Percentiles rank a stretch among this genome's conserved stretches.
phyloP scores from a whole-genome alignment of 371 early-diverging fungal genomes.

The Catenaria anguillulae region DNA sequence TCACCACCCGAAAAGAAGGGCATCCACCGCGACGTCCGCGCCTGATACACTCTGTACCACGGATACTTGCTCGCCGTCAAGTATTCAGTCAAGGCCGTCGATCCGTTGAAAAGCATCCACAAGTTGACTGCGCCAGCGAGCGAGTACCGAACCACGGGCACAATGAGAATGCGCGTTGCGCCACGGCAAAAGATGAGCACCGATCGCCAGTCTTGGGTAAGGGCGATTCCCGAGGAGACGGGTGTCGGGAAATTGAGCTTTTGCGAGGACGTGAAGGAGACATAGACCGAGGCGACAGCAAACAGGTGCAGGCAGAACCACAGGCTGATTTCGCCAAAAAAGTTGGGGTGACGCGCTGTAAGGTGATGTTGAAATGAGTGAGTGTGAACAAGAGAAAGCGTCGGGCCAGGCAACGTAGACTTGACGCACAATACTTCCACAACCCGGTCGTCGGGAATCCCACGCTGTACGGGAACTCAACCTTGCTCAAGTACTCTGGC shows the following conservation, averaged over 20 bases:
- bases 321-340: slow-evolving; percentile 52
- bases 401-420: too few relatives aligned
- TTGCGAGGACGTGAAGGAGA: neutral
- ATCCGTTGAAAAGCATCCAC: slow-evolving; percentile 50
- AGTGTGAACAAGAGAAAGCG: too few relatives aligned
- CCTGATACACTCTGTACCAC: slow-evolving; percentile 47
- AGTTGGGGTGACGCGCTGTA: slow-evolving; percentile 53
- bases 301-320: slow-evolving; percentile 53
- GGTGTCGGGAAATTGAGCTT: neutral
- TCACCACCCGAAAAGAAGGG: slow-evolving; percentile 21
- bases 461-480: slow-evolving; percentile 15
- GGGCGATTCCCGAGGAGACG: neutral
- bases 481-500: slow-evolving; percentile 4
- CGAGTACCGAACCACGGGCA: slow-evolving; percentile 32
- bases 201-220: neutral
- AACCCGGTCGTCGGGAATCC: slow-evolving; percentile 64
- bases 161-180: neutral
- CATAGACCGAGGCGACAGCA: slow-evolving; percentile 27
- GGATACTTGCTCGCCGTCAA: slow-evolving; percentile 56
- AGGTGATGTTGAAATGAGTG: neutral
- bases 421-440: slow-evolving; percentile 36
- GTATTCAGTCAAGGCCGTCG: slow-evolving; percentile 58
- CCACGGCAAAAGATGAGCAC: neutral
- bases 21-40: slow-evolving; percentile 40
- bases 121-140: slow-evolving; percentile 39